Evolutionary conservation across 441 rosid species (phyloP).

Genomic region (Aquilaria agallochum): DNA sequence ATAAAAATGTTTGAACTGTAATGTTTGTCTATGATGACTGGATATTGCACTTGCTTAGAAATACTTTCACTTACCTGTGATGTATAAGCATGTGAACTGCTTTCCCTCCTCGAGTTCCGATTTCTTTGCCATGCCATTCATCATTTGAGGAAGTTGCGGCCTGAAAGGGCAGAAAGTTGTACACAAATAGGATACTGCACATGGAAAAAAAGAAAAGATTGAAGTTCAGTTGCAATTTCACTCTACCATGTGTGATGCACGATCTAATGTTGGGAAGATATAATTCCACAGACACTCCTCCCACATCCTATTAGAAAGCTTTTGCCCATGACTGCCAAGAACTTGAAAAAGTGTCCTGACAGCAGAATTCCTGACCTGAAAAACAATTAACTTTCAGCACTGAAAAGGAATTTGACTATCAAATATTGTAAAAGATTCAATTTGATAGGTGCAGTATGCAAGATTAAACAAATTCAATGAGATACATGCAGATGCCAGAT

Average conservation of each 20-base stretch:
- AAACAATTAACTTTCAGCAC: constrained; percentile 13
- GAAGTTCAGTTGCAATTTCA: constrained; percentile 6
- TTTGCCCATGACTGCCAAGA: constrained; percentile 96
- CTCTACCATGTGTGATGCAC: constrained; percentile 92
- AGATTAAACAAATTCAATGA: too few species aligned
- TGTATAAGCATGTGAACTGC: constrained; percentile 99
- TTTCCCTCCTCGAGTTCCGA: constrained; percentile 96
- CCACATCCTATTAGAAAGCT: constrained; percentile 94
- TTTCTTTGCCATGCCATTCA: constrained; percentile 99
- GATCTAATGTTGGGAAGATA: constrained; percentile 86
- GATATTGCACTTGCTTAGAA: constrained; percentile 11
- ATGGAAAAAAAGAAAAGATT: constrained; percentile 19
- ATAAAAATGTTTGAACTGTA: constrained; percentile 9
- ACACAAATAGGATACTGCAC: too few species aligned
- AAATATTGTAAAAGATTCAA: not conserved
- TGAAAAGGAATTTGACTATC: not conserved
- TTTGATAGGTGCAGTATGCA: too few species aligned
- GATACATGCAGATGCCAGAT: not conserved
- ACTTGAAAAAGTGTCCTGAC: constrained; percentile 95
- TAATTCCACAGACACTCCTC: constrained; percentile 98
- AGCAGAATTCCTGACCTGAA: constrained; percentile 98
- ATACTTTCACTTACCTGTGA: constrained; percentile 61
- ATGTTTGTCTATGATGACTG: constrained; percentile 8
- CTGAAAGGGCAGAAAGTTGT: constrained; percentile 26
- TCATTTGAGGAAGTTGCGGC: constrained; percentile 99